phyloP scores from a whole-genome alignment of 2,329 filamentous ascomycete genomes.

The Venturia aucupariae region DNA sequence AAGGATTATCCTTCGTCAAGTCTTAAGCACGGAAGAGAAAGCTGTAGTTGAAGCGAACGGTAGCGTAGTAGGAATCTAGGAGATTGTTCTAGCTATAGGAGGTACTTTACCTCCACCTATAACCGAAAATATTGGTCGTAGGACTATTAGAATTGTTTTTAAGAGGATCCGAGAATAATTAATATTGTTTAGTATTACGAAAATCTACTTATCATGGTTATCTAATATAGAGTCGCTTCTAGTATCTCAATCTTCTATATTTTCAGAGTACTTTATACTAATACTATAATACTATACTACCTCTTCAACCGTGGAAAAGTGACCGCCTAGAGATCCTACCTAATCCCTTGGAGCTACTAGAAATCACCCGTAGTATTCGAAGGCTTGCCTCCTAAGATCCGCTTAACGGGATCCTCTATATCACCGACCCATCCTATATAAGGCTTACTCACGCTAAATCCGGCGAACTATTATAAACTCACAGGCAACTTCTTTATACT shows the following conservation, averaged over 20 bases:
- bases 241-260: too few species aligned
- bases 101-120: neutral
- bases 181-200: too few species aligned
- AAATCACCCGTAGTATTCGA: neutral
- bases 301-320: too few species aligned
- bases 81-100: neutral
- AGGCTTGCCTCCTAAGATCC: neutral
- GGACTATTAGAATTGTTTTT: neutral
- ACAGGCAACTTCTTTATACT: constrained; percentile 19
- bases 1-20: neutral
- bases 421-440: constrained; percentile 19
- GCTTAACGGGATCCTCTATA: constrained; percentile 18
- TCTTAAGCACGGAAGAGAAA: neutral
- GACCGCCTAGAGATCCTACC: too few species aligned
- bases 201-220: too few species aligned
- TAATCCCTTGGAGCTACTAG: too few species aligned
- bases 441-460: constrained; percentile 20
- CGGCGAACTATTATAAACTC: constrained; percentile 18
- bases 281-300: too few species aligned
- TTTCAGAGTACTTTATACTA: too few species aligned
- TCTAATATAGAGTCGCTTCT: too few species aligned
- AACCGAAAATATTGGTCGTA: neutral
- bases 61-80: neutral
- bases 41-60: neutral
- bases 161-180: neutral